phyloP scores from a whole-genome alignment of 768 basidiomycete genomes.

The Suillus sp. region DNA sequence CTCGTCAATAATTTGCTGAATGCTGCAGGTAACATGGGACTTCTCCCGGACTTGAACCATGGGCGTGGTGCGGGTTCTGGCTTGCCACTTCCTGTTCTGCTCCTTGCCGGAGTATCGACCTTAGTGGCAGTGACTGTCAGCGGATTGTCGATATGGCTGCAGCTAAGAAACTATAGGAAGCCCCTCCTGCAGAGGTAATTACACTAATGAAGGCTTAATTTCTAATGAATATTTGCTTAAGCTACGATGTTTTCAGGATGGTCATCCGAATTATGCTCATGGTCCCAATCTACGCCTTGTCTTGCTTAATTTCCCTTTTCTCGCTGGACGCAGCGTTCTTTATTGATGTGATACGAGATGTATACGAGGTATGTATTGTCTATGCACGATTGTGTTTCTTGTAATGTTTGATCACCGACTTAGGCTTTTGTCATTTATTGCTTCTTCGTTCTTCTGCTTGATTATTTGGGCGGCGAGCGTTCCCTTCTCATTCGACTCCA shows the following conservation, averaged over 20 bases:
- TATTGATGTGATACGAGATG: constrained; percentile 91
- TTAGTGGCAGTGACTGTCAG: constrained; percentile 73
- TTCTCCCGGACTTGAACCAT: constrained; percentile 23
- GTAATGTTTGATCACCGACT: background rate
- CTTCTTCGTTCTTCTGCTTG: constrained; percentile 81
- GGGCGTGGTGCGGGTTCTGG: constrained; percentile 61
- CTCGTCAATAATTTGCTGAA: background rate
- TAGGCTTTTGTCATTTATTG: constrained; percentile 95
- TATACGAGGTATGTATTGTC: constrained; percentile 78
- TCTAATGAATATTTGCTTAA: constrained; percentile 3
- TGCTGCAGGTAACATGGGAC: constrained; percentile 13
- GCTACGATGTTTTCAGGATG: constrained; percentile 52
- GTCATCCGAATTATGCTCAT: constrained; percentile 96
- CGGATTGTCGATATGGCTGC: constrained; percentile 72
- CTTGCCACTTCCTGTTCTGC: constrained; percentile 56
- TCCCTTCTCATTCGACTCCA: constrained; percentile 90
- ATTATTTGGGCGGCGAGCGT: constrained; percentile 90
- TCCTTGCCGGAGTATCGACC: constrained; percentile 63
- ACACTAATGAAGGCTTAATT: background rate
- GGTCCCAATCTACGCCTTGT: constrained; percentile 91
- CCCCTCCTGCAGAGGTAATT: constrained; percentile 73
- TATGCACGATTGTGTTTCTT: background rate
- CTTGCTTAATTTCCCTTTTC: constrained; percentile 91
- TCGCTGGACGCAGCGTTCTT: constrained; percentile 95
- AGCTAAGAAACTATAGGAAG: constrained; percentile 86